Percentiles rank a stretch among this genome's conserved stretches.
Conservation (phyloP, 345 rosid species). For the Populus simonii region DNA sequence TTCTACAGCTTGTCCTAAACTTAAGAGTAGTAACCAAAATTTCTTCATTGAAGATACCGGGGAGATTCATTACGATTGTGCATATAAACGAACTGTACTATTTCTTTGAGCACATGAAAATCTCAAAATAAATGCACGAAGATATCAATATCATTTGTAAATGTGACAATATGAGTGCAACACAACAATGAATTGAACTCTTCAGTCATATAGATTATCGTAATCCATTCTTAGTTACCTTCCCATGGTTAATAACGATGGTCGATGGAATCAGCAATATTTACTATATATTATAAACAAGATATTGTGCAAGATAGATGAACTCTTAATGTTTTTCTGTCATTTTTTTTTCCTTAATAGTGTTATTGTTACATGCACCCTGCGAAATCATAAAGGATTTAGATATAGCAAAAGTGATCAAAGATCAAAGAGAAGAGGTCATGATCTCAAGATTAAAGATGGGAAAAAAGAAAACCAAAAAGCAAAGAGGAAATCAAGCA, state of each 20-base stretch:
- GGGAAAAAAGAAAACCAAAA: constrained; percentile 1
- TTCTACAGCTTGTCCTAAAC: background rate
- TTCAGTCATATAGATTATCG: background rate
- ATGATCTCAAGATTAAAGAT: constrained; percentile 9
- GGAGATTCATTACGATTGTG: background rate
- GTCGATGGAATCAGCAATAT: constrained; percentile 14
- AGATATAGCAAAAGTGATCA: constrained; percentile 26
- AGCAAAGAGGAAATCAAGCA: constrained; percentile 5
- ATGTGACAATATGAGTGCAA: background rate
- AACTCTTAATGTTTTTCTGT: constrained; percentile 3
- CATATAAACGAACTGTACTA: background rate
- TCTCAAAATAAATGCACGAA: background rate
- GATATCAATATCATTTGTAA: background rate
- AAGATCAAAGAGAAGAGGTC: constrained; percentile 13
- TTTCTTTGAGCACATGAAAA: background rate
- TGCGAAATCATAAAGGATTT: constrained; percentile 13
- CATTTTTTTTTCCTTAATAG: constrained; percentile 1
- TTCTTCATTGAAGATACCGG: background rate
- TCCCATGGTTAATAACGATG: constrained; percentile 5
- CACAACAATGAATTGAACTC: background rate
- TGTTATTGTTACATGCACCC: constrained; percentile 30
- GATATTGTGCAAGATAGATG: background rate
- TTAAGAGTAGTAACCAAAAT: background rate
- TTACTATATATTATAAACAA: background rate
- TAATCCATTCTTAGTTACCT: constrained; percentile 1